These are phyloP conservation scores for Candida ipomoeae DNA, from an alignment of 805 yeast species.

Conservation along the genomic window DNA sequence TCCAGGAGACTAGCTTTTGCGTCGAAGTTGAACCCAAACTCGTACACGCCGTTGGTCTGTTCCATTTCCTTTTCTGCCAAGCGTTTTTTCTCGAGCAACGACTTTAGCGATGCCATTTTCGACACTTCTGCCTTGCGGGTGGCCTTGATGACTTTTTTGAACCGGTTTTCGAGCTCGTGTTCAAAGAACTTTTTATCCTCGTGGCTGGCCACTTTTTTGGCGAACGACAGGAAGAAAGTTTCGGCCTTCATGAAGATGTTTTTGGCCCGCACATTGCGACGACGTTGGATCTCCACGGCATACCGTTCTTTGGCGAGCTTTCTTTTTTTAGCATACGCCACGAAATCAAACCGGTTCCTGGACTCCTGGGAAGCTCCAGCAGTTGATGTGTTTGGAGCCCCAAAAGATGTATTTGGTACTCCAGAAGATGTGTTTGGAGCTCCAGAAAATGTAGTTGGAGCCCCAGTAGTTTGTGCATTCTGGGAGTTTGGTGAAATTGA, in stretches of 20 bases:
- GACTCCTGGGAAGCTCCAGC: not conserved
- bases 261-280: conserved; percentile 20
- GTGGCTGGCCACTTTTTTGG: conserved; percentile 19
- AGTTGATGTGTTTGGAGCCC: not conserved
- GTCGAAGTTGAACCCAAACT: conserved; percentile 34
- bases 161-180: conserved; percentile 23
- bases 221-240: conserved; percentile 35
- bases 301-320: conserved; percentile 30
- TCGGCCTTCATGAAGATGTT: conserved; percentile 40
- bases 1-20: conserved; percentile 17
- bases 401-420: too few species aligned
- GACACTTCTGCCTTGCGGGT: conserved; percentile 24
- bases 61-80: conserved; percentile 27
- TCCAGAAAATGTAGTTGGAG: too few species aligned
- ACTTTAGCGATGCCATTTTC: conserved; percentile 15
- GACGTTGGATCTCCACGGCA: conserved; percentile 20
- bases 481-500: too few species aligned
- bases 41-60: conserved; percentile 25
- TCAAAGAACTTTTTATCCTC: conserved; percentile 24
- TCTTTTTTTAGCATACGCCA: conserved; percentile 51
- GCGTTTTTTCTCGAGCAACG: conserved; percentile 17
- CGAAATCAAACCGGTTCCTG: conserved; percentile 46
- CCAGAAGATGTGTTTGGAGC: not conserved
- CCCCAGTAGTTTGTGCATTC: too few species aligned
- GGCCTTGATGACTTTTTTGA: conserved; percentile 30